Percentiles rank a stretch among this genome's conserved stretches.
Conservation (phyloP, 1,139 yeast genomes). For the Saccharomyces hybrid region DNA sequence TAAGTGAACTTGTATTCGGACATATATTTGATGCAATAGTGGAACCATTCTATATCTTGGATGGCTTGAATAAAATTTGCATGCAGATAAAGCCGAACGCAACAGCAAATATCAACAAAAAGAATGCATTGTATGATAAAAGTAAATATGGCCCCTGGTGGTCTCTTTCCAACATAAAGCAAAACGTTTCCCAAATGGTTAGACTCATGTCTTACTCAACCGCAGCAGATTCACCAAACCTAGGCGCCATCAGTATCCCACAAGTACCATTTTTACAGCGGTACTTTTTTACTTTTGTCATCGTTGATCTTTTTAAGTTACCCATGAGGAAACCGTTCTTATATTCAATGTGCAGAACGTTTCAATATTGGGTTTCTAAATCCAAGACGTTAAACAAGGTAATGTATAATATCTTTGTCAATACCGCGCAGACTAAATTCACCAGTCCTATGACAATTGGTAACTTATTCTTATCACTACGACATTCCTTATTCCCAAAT, state of each 20-base stretch:
- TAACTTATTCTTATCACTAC: constrained; percentile 2
- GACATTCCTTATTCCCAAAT: constrained; percentile 24
- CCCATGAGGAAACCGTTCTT: constrained; percentile 22
- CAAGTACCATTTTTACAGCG: constrained; percentile 6
- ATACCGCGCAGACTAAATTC: background rate
- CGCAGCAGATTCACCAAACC: background rate
- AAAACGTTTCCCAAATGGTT: background rate
- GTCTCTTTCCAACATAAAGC: background rate
- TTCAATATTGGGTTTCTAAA: constrained; percentile 12
- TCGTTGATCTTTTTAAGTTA: constrained; percentile 15
- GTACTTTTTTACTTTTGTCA: constrained; percentile 18
- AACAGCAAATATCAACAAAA: background rate
- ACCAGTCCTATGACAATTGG: background rate
- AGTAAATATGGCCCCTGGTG: background rate
- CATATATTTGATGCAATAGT: constrained; percentile 1
- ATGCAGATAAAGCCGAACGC: background rate
- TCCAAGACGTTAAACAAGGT: constrained; percentile 8
- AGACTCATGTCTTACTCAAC: background rate
- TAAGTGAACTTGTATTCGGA: constrained; percentile 2
- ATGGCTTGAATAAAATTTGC: constrained; percentile 1
- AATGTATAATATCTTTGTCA: constrained; percentile 4
- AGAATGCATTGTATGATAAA: no score
- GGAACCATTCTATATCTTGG: constrained; percentile 2
- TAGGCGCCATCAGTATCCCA: background rate
- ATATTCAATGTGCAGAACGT: constrained; percentile 14